phyloP scores from a whole-genome alignment of 805 yeast species.

The Candida nanaspora region DNA sequence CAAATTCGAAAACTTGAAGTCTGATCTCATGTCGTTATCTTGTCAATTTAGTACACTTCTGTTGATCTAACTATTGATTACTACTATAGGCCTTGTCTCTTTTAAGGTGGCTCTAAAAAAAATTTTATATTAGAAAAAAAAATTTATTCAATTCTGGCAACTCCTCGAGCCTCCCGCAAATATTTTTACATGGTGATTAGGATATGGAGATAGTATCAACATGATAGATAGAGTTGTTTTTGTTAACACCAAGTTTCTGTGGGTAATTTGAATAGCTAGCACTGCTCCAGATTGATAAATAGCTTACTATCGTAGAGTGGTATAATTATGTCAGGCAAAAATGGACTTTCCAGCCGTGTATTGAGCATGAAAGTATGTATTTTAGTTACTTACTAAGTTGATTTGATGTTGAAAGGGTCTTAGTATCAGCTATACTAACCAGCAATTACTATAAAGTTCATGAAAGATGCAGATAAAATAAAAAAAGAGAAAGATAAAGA shows the following conservation, averaged over 20 bases:
- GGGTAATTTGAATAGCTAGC: too few relatives aligned
- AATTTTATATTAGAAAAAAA: not conserved
- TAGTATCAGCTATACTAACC: too few relatives aligned
- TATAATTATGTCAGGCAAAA: constrained; percentile 5
- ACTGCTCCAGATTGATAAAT: too few relatives aligned
- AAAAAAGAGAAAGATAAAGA: constrained; percentile 27
- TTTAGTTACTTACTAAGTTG: too few relatives aligned
- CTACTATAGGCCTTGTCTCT: too few relatives aligned
- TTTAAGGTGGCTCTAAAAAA: not conserved
- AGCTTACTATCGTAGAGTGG: too few relatives aligned
- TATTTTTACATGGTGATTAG: not conserved
- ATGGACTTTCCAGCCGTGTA: constrained; percentile 56
- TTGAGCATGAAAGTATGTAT: constrained; percentile 61
- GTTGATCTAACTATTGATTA: not conserved
- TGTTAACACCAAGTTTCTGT: too few relatives aligned
- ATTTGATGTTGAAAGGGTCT: too few relatives aligned
- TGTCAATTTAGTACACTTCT: not conserved
- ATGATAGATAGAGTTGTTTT: too few relatives aligned
- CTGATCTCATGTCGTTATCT: constrained; percentile 60
- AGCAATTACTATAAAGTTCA: constrained; percentile 28
- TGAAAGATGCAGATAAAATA: constrained; percentile 37
- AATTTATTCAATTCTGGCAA: too few relatives aligned
- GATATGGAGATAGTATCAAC: too few relatives aligned
- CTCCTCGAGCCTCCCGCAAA: not conserved
- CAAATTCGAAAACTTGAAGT: constrained; percentile 78